Base-by-base conservation (phyloP, 2,329 filamentous ascomycete species). In the Colletotrichum acutatum region DNA sequence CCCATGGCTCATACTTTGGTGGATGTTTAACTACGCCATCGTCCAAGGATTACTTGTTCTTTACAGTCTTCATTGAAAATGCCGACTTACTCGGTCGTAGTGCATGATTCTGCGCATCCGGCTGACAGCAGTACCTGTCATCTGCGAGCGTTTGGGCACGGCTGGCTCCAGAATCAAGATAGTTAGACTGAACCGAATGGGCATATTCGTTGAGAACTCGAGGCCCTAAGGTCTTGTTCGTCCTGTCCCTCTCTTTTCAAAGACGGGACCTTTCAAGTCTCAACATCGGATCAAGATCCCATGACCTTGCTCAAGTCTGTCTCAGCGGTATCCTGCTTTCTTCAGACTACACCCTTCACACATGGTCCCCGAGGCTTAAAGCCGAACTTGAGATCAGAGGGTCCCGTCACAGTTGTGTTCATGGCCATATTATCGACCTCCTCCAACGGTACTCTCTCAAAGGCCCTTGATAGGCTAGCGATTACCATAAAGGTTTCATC, bases 391-490 rank as follows among this genome's bases (percentile, higher is more conserved):
- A 82, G 81, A 3, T 77, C 77, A 60, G 77, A 76, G 4, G 80
- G 78, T 64, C 67, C 46, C 14, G 76, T 77, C 14, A 80, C 78
- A 68, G 80, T 75, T 14, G 54, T 68, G 12, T 75, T 58, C 61
- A 74, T 76, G 26, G 76, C 67, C 3, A 77, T 71, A 5, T 74
- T 74, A 2, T 71, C 49, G 34, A 78, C 76, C 56, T 78, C 72
- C 19, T 80, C 74, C 16, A 77, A 78, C 3, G 78, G 74, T 68
- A 79, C 77, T 19, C 84, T 77, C 6, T 85, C 78, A 74, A 89
- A 89, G 0, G 84, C 86, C 89, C 88, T 90, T 0, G 91, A 76
- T 30, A 87, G 60, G 22, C 83, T 80, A 0, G 85, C 80, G 34
- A 86, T 79, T 28, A 77, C 76, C 5, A 86, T 77, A 69, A 83